Conservation (phyloP, 2,329 filamentous ascomycete genomes). For the Davidsoniella eucalypti region DNA sequence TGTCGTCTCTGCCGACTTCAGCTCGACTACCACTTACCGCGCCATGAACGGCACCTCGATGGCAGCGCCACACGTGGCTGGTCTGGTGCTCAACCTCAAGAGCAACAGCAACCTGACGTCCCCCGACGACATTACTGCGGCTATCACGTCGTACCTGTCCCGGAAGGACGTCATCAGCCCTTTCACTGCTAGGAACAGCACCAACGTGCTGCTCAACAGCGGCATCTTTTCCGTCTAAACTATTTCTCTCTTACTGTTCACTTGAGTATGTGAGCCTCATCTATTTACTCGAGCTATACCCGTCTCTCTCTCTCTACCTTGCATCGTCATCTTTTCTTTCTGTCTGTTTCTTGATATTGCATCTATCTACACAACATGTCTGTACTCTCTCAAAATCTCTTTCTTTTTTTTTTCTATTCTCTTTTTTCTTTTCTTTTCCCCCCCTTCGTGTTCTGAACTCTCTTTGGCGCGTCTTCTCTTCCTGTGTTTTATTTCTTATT, state of each 20-base stretch:
- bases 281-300: neutral
- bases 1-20: constrained; percentile 28
- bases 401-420: neutral
- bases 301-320: neutral
- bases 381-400: neutral
- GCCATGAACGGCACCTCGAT: constrained; percentile 34
- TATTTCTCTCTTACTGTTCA: neutral
- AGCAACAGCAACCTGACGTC: constrained; percentile 2
- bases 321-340: neutral
- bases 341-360: neutral
- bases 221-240: constrained; percentile 1
- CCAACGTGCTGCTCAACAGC: constrained; percentile 5
- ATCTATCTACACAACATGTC: neutral
- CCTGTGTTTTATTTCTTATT: neutral
- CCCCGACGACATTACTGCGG: constrained; percentile 2
- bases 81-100: constrained; percentile 10
- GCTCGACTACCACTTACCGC: constrained; percentile 21
- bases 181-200: constrained; percentile 2
- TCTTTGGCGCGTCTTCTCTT: neutral
- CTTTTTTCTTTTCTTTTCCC: neutral
- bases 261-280: neutral
- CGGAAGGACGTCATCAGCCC: constrained; percentile 4
- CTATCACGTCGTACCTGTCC: constrained; percentile 1
- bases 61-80: constrained; percentile 19
- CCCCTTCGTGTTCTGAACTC: neutral